A percentile compares a stretch with the other conserved stretches of the same genome.
phyloP scores from a whole-genome alignment of 495 filamentous ascomycete species.

The Annulohypoxylon moriforme region DNA sequence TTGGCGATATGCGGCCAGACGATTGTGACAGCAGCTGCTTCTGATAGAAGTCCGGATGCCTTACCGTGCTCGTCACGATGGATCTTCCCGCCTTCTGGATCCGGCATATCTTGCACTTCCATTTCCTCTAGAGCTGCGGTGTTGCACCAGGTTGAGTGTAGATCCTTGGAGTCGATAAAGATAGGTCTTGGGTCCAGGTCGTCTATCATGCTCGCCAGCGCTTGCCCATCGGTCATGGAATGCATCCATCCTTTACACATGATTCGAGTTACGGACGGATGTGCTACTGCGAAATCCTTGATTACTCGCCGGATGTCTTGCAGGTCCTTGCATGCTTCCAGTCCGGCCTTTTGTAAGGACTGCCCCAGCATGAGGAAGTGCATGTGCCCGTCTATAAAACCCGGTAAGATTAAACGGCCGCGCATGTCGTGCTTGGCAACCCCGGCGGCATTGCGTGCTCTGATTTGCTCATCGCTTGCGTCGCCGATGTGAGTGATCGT shows the following conservation, averaged over 20 bases:
- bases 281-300: conserved; percentile 58
- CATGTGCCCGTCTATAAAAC: conserved; percentile 74
- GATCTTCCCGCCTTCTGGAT: conserved; percentile 68
- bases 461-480: conserved; percentile 48
- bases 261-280: conserved; percentile 64
- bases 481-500: conserved; percentile 59
- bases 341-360: conserved; percentile 66
- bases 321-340: conserved; percentile 65
- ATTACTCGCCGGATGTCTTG: conserved; percentile 65
- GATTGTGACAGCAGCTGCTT: conserved; percentile 66
- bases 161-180: conserved; percentile 69
- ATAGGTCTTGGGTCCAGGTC: conserved; percentile 69
- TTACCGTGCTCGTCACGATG: conserved; percentile 64
- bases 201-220: conserved; percentile 66
- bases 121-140: conserved; percentile 66
- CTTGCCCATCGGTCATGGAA: conserved; percentile 62
- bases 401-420: conserved; percentile 64
- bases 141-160: conserved; percentile 73
- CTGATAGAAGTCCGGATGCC: conserved; percentile 66
- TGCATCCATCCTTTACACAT: conserved; percentile 72
- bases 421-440: conserved; percentile 58
- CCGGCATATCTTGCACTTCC: conserved; percentile 56
- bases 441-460: conserved; percentile 45
- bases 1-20: conserved; percentile 69
- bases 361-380: conserved; percentile 71